Base-by-base conservation (phyloP, 2,329 filamentous ascomycete species). In the Clonostachys sp. region DNA sequence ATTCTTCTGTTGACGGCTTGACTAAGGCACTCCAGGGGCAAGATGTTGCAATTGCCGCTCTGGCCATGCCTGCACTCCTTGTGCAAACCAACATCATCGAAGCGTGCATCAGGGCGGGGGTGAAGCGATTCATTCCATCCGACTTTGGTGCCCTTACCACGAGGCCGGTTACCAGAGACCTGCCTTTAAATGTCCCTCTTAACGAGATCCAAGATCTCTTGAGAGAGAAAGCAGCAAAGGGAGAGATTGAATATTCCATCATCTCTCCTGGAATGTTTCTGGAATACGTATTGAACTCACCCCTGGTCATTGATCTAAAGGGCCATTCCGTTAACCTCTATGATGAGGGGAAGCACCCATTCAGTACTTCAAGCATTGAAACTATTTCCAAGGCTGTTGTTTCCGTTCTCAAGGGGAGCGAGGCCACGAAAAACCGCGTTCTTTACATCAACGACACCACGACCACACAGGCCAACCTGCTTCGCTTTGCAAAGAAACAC, bases 41-140 rank as follows among this genome's bases (percentile, higher is more conserved):
- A 47, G 78, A 81, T 52, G 80, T 74, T 5, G 65, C 80, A n/a
- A 55, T 81, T 30, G 50, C 53, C 6, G 52, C 52, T 5, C 20
- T 53, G 35, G 46, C 45, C 6, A 59, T 57, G 42, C 71, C 68
- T 6, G 62, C 73, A 2, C 61, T 80, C 45, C 64, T 66, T 36
- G 38, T 36, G 33, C 48, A 49, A 18, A 46, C 50, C 33, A 56
- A 73, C 14, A 61, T 81, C 47, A 70, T 81, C 41, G 71, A 81
- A 39, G 80, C 78, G 2, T 72, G 77, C 39, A 67, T 77, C 34
- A 67, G 69, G 10, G 78, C 77, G 6, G 76, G 78, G 16, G 76
- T 83, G 6, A 71, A 78, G 55, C 69, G 77, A 14, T 80, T 80
- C 62, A 64, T 83, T 34, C 77, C 78, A 6, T 72, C 72, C 5